Base-by-base conservation (phyloP, 371 early-diverging fungal genomes). In the Mortierella sp. region DNA sequence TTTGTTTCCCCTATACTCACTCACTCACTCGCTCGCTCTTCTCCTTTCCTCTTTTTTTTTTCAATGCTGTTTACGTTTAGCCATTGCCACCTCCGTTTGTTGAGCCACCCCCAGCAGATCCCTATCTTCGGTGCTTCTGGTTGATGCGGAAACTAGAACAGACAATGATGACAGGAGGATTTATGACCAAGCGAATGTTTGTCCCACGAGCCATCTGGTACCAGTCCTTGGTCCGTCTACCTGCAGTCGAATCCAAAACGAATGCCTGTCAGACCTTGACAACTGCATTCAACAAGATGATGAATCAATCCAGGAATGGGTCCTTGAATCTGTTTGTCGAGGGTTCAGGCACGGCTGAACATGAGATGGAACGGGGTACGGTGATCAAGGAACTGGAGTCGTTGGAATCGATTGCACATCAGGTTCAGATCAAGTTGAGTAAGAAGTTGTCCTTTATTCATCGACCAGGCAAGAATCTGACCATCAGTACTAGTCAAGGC, bases 121-220 rank as follows among this genome's bases (percentile, higher is more conserved):
- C 75, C 4, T 70, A 79, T 46, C 46, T 84, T n/a, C 74, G 79
- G 18, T 74, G 81, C 15, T 84, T 84, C 60, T 84, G 84, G 84
- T 52, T 84, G 43, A 84, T 84, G 82, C 74, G 73, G 18, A 75
- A 62, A 51, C 62, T 84, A 16, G 84, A 82, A 46, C 80, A 77
- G 56, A 69, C 81, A 1, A 82, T 84, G 81, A 68, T 76, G n/a
- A 66, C 70, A 4, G 84, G 84, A 1, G 84, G 84, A 43, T 84
- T 81, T 45, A 48, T 84, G 18, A 76, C 84, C 6, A 67, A 68
- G 16, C 79, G 81, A 16, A 66, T 84, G 66, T 84, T 70, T 74
- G 80, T 84, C 21, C 84, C 84, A 21, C 60, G 72, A 9, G 61
- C 80, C 29, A 66, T 84, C 18, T 84, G 84, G 84, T 77, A 75